Conservation (phyloP, 108 stramenopile species). For the Skeletonema grethae region DNA sequence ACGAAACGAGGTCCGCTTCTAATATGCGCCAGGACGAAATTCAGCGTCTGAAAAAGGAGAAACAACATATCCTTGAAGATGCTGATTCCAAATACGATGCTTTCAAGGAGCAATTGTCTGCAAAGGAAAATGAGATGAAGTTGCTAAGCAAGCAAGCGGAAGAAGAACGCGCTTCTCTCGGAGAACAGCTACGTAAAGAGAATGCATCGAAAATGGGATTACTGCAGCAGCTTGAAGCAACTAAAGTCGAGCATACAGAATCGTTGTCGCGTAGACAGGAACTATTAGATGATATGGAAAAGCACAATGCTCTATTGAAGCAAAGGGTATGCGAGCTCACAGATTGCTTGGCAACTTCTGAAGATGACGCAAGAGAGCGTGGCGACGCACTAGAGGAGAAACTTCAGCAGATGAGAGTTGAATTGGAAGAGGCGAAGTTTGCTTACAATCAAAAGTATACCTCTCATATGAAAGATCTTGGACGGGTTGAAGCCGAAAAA, state of each 20-base stretch:
- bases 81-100: conserved; percentile 6
- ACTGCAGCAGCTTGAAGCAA: background rate
- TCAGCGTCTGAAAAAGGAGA: conserved; percentile 9
- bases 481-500: background rate
- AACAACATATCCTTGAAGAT: conserved; percentile 1
- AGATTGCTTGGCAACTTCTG: background rate
- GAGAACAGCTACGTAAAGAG: background rate
- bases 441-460: background rate
- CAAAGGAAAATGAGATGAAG: conserved; percentile 5
- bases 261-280: background rate
- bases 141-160: background rate
- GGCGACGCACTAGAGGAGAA: conserved; percentile 16
- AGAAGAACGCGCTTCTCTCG: background rate
- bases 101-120: background rate
- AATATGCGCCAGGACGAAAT: background rate
- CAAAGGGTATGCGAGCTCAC: background rate
- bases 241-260: background rate
- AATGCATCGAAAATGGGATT: background rate
- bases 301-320: background rate
- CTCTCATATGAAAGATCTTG: background rate
- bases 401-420: background rate
- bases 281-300: background rate
- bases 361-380: conserved; percentile 1
- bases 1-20: background rate
- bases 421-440: conserved; percentile 9